These are phyloP conservation scores for Akanthomyces lecanii DNA, from an alignment of 2,329 filamentous ascomycete species.

Conservation along the genomic window DNA sequence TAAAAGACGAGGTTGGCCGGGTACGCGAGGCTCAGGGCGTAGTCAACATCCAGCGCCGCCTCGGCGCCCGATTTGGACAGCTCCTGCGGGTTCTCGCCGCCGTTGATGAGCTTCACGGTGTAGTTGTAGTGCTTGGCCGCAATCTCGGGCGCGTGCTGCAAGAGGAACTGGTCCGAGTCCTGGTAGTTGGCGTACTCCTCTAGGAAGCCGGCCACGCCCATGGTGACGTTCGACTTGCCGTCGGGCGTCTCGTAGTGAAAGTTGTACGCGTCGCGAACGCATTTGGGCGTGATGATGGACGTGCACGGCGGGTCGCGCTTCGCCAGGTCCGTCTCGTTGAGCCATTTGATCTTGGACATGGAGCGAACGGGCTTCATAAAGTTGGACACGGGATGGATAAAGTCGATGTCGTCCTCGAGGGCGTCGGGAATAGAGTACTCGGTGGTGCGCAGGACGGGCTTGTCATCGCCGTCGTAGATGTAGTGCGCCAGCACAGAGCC, in stretches of 20 bases:
- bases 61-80: slow-evolving; percentile 37
- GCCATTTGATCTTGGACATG: slow-evolving; percentile 11
- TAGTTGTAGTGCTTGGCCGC: slow-evolving; percentile 36
- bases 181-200: slow-evolving; percentile 43
- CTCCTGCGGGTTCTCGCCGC: slow-evolving; percentile 41
- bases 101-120: slow-evolving; percentile 38
- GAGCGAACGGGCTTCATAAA: slow-evolving; percentile 42
- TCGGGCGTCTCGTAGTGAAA: slow-evolving; percentile 34
- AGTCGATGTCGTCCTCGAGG: slow-evolving; percentile 38
- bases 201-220: slow-evolving; percentile 48
- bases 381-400: slow-evolving; percentile 46
- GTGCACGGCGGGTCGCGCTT: slow-evolving; percentile 30
- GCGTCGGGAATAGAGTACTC: slow-evolving; percentile 41
- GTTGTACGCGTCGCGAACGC: slow-evolving; percentile 44
- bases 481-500: slow-evolving; percentile 39
- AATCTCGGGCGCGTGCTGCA: slow-evolving; percentile 33
- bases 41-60: slow-evolving; percentile 47
- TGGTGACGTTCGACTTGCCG: slow-evolving; percentile 32
- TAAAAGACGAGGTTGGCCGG: slow-evolving; percentile 44
- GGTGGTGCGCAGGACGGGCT: slow-evolving; percentile 39
- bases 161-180: slow-evolving; percentile 39
- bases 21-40: slow-evolving; percentile 42
- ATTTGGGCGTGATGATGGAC: slow-evolving; percentile 33
- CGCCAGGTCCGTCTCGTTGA: slow-evolving; percentile 17
- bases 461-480: slow-evolving; percentile 29